phyloP scores from a whole-genome alignment of 257 asterid genomes.

The Linaria vulgaris region DNA sequence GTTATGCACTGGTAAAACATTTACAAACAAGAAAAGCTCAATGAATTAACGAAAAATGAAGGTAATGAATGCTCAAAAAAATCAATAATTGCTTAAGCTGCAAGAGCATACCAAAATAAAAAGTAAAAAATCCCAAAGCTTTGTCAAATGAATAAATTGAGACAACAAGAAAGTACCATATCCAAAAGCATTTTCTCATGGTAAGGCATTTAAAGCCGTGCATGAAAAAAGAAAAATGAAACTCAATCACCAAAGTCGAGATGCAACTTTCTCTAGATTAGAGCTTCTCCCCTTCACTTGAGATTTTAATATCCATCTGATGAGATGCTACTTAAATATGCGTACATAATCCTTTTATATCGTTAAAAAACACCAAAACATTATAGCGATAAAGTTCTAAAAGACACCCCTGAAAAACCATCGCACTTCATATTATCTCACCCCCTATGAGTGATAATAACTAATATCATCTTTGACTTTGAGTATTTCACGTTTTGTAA shows the following conservation, averaged over 20 bases:
- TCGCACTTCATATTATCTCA: neutral
- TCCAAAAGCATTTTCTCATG: neutral
- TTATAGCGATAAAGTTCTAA: too few species aligned
- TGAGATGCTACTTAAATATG: too few species aligned
- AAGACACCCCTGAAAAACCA: too few species aligned
- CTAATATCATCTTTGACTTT: too few species aligned
- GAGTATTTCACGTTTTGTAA: too few species aligned
- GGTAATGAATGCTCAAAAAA: neutral
- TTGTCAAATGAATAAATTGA: neutral
- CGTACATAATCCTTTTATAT: too few species aligned
- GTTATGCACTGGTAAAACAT: slow-evolving; percentile 74
- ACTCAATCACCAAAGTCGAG: slow-evolving; percentile 2
- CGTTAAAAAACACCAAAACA: too few species aligned
- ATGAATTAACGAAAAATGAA: slow-evolving; percentile 8
- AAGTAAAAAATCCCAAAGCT: neutral
- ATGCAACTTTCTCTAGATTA: neutral
- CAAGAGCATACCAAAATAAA: too few species aligned
- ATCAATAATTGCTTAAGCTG: too few species aligned
- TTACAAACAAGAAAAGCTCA: slow-evolving; percentile 18
- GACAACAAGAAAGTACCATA: slow-evolving; percentile 11
- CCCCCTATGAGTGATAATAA: neutral
- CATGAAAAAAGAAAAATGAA: slow-evolving; percentile 1
- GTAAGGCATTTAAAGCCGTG: neutral
- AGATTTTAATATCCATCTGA: too few species aligned
- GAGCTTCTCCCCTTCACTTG: too few species aligned